phyloP scores from a whole-genome alignment of 2,329 filamentous ascomycete genomes.

The Tolypocladium ophioglossoides region DNA sequence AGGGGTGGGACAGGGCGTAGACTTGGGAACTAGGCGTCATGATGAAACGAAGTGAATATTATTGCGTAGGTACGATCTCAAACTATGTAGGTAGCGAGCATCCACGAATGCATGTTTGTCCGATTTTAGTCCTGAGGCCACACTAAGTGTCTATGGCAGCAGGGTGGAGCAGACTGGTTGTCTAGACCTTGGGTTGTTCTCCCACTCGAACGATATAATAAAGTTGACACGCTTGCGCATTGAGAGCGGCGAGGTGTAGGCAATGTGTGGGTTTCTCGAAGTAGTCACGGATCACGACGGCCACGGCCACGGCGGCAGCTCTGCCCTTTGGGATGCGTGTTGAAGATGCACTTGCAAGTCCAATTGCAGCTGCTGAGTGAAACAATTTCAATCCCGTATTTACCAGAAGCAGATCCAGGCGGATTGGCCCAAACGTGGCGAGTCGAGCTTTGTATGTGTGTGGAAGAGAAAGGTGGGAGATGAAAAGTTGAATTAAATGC shows the following conservation, averaged over 20 bases:
- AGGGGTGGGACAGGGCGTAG: not conserved
- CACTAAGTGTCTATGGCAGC: constrained; percentile 43
- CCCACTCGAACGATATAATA: constrained; percentile 48
- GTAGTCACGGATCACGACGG: not conserved
- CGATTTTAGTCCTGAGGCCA: constrained; percentile 53
- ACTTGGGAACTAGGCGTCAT: not conserved
- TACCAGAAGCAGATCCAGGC: not conserved
- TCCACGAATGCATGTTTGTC: constrained; percentile 38
- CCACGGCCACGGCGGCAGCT: not conserved
- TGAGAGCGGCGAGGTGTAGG: constrained; percentile 49
- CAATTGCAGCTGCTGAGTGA: not conserved
- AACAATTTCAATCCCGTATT: not conserved
- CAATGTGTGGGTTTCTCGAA: constrained; percentile 39
- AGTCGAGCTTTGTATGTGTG: not conserved
- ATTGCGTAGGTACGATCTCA: not conserved
- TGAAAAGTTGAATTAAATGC: not conserved
- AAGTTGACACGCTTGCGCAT: constrained; percentile 51
- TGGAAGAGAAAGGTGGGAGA: not conserved
- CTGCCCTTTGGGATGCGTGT: not conserved
- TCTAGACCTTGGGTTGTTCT: constrained; percentile 55
- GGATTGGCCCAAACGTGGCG: not conserved
- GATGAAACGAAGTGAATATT: not conserved
- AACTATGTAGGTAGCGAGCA: not conserved
- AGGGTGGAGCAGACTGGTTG: constrained; percentile 59
- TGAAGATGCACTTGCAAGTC: constrained; percentile 1